phyloP scores from a whole-genome alignment of 257 asterid species.

The Schizonepeta tenuifolia region DNA sequence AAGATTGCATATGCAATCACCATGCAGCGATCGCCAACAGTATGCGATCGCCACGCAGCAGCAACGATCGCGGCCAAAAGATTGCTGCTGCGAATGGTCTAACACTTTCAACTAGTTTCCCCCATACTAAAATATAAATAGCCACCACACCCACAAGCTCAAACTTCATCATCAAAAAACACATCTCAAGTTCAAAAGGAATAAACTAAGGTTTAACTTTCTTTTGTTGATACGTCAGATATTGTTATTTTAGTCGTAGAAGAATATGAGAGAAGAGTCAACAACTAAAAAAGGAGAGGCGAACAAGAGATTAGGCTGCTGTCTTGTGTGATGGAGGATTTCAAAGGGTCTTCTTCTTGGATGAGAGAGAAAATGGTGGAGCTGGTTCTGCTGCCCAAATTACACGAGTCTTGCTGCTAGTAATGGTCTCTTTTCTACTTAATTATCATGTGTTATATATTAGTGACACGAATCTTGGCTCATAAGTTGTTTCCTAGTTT shows the following conservation, averaged over 20 bases:
- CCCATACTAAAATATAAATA: neutral
- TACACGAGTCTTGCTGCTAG: neutral
- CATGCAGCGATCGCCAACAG: too few relatives aligned
- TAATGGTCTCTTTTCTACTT: neutral
- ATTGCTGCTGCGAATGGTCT: too few relatives aligned
- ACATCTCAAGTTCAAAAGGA: neutral
- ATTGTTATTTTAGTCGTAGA: neutral
- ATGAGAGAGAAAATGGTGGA: neutral
- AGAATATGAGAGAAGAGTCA: conserved; percentile 3
- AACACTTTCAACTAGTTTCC: neutral
- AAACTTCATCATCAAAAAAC: neutral
- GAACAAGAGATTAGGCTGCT: neutral
- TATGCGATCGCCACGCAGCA: too few relatives aligned
- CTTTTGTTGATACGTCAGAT: neutral
- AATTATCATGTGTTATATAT: too few relatives aligned
- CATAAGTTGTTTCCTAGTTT: too few relatives aligned
- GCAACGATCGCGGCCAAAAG: too few relatives aligned
- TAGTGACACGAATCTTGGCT: too few relatives aligned
- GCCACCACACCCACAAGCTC: neutral
- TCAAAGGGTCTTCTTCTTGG: neutral
- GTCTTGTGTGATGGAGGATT: neutral
- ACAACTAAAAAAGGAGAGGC: neutral
- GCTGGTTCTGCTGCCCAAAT: neutral
- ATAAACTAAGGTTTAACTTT: neutral
- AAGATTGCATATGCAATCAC: too few relatives aligned